These are phyloP conservation scores for Melampsora larici-populina DNA, from an alignment of 1,284 basidiomycete genomes.

Conservation along the genomic window DNA sequence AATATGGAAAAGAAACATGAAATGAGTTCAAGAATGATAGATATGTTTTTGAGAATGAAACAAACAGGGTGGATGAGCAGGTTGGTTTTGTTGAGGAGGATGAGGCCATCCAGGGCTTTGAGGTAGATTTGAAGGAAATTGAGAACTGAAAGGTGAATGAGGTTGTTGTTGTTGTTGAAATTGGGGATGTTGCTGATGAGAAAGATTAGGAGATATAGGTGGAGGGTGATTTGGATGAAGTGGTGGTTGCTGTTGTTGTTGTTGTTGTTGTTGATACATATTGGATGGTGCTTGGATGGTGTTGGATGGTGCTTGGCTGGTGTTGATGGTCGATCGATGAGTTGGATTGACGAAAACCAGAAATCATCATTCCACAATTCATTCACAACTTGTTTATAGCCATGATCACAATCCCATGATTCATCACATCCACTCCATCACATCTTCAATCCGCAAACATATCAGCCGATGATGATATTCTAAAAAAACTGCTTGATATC, in stretches of 20 bases:
- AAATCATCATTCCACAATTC: too few species aligned
- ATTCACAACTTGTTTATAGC: too few species aligned
- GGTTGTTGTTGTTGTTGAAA: slow-evolving; percentile 21
- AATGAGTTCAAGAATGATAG: too few species aligned
- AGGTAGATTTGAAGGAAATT: neutral
- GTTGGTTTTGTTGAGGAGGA: neutral
- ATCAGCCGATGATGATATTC: too few species aligned
- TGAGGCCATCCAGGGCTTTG: neutral
- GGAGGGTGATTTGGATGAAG: neutral
- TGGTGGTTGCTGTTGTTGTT: slow-evolving; percentile 6
- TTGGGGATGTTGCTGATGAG: slow-evolving; percentile 7
- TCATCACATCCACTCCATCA: too few species aligned
- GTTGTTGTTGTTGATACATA: slow-evolving; percentile 19
- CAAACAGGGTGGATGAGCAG: neutral
- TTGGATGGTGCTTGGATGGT: neutral
- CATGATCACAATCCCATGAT: too few species aligned
- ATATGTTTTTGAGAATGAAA: neutral
- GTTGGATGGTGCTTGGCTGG: neutral
- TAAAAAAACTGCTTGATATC: too few species aligned
- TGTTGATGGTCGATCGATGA: neutral
- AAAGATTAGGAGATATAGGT: neutral
- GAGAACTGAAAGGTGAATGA: neutral
- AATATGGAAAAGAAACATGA: neutral
- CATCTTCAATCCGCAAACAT: too few species aligned
- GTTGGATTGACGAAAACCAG: too few species aligned